Conservation (phyloP, 768 basidiomycete species). For the Pleurotus platypus region DNA sequence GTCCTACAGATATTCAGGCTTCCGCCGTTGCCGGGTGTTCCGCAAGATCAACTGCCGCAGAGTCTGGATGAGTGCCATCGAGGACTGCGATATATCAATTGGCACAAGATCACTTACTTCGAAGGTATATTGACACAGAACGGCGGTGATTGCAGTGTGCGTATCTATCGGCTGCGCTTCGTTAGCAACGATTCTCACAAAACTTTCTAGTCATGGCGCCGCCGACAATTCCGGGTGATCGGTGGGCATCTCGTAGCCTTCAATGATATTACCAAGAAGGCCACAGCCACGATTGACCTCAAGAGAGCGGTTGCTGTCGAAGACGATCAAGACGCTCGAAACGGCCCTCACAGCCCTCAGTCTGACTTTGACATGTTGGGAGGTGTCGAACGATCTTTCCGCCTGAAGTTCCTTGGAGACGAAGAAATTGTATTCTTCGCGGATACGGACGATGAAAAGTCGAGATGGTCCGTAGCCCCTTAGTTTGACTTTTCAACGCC, state of each 20-base stretch:
- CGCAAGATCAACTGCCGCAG: constrained; percentile 77
- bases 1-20: constrained; percentile 88
- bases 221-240: constrained; percentile 79
- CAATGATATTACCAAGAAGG: constrained; percentile 90
- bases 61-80: constrained; percentile 90
- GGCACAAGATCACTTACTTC: constrained; percentile 94
- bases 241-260: constrained; percentile 86
- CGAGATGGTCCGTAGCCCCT: constrained; percentile 61
- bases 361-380: constrained; percentile 62
- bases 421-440: constrained; percentile 89
- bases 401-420: constrained; percentile 71
- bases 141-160: constrained; percentile 88
- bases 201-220: constrained; percentile 64
- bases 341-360: constrained; percentile 40
- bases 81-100: constrained; percentile 84
- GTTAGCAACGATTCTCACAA: constrained; percentile 8
- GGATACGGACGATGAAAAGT: constrained; percentile 86
- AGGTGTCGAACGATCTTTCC: constrained; percentile 81
- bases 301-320: constrained; percentile 77
- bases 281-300: constrained; percentile 86
- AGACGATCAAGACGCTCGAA: constrained; percentile 66
- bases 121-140: constrained; percentile 90
- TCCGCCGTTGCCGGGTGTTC: constrained; percentile 82
- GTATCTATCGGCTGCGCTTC: constrained; percentile 22
- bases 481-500: no score